Percentiles rank a stretch among this genome's conserved stretches.
These are phyloP conservation scores for Colletotrichum sidae DNA, from an alignment of 2,329 filamentous ascomycete species.

Conservation along the genomic window DNA sequence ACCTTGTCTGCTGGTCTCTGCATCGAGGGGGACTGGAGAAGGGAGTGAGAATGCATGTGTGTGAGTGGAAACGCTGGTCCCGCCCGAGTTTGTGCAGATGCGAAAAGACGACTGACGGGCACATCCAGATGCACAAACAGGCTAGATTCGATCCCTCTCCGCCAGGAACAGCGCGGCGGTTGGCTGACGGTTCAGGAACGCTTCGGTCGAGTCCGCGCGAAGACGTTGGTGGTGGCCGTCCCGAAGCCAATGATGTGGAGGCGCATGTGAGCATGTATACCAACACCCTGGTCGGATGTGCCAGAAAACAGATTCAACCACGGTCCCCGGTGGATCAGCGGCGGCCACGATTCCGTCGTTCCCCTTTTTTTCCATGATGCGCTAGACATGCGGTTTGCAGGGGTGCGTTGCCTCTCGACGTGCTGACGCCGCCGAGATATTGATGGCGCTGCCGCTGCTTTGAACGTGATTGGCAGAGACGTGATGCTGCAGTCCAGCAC, in stretches of 20 bases:
- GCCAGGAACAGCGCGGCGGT: conserved; percentile 29
- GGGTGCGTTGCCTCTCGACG: background rate
- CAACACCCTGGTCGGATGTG: conserved; percentile 12
- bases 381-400: conserved; percentile 27
- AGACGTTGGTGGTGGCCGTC: conserved; percentile 10
- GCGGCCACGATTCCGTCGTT: conserved; percentile 15
- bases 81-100: conserved; percentile 9
- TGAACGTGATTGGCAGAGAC: conserved; percentile 27
- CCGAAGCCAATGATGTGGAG: conserved; percentile 22
- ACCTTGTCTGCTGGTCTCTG: background rate
- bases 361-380: conserved; percentile 13
- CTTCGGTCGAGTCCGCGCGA: conserved; percentile 5
- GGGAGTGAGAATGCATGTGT: background rate
- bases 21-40: background rate
- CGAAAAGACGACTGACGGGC: conserved; percentile 7
- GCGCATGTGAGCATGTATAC: conserved; percentile 8
- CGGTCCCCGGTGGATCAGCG: conserved; percentile 6
- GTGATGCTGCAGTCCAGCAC: conserved; percentile 12
- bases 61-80: conserved; percentile 3
- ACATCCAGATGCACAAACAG: background rate
- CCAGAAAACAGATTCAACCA: conserved; percentile 20
- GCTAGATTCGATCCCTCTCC: background rate
- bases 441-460: conserved; percentile 30
- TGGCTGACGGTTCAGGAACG: conserved; percentile 29
- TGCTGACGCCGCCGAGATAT: conserved; percentile 31